Evolutionary conservation across 2,329 filamentous ascomycete species (phyloP).

Genomic region (Torrubiella hemipterigena): DNA sequence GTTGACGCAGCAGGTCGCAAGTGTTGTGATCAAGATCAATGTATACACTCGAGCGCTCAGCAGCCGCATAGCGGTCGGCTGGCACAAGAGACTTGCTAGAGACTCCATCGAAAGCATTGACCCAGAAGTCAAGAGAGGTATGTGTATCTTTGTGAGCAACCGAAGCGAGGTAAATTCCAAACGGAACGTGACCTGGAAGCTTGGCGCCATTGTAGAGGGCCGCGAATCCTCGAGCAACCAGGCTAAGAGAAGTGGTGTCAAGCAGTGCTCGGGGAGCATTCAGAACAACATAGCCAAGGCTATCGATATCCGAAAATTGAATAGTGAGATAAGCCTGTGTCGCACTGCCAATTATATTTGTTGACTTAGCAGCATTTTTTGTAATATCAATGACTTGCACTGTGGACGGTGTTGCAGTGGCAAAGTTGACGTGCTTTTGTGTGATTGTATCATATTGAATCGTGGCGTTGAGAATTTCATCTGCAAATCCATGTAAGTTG

Average conservation of each 20-base stretch:
- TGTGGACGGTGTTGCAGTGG: too few relatives aligned
- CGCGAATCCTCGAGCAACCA: not conserved
- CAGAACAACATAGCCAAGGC: not conserved
- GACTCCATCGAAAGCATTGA: not conserved
- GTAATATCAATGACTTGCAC: too few relatives aligned
- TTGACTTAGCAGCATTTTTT: too few relatives aligned
- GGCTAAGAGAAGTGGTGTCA: not conserved
- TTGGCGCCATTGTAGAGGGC: not conserved
- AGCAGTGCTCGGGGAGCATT: not conserved
- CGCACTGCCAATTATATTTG: too few relatives aligned
- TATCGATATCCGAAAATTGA: not conserved
- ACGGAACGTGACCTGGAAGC: not conserved
- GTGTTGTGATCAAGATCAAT: not conserved
- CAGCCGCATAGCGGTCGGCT: not conserved
- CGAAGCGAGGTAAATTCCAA: not conserved
- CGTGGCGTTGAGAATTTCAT: too few relatives aligned
- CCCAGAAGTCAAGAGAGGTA: not conserved
- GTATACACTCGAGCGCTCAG: not conserved
- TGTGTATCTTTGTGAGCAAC: not conserved
- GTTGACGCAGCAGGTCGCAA: not conserved
- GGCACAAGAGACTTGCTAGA: not conserved
- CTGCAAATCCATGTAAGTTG: too few relatives aligned
- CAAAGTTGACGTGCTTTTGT: too few relatives aligned
- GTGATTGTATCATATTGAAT: too few relatives aligned
- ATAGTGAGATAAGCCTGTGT: not conserved